Percentiles rank a stretch among this genome's conserved stretches.
Conservation (phyloP, 2,329 filamentous ascomycete genomes). For the Dactylonectria macrodidyma region DNA sequence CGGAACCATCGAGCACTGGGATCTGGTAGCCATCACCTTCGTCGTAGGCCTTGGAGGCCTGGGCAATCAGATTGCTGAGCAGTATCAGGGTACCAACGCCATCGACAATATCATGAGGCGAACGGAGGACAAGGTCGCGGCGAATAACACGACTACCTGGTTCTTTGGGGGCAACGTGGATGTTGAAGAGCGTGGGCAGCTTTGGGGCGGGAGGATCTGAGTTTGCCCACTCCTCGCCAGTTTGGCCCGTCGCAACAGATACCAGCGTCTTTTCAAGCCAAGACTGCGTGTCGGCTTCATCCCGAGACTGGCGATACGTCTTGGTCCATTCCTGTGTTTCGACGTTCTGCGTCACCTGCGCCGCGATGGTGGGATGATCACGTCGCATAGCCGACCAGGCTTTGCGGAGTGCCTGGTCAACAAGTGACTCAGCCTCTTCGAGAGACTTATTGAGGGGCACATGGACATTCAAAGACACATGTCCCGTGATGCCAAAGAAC, state of each 20-base stretch:
- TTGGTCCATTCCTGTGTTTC: not conserved
- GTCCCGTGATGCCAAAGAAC: conserved; percentile 17
- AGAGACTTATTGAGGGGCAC: not conserved
- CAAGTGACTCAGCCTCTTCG: not conserved
- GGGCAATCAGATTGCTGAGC: conserved; percentile 50
- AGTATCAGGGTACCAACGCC: conserved; percentile 56
- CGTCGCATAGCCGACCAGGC: conserved; percentile 7
- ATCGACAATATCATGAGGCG: conserved; percentile 57
- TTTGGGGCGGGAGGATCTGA: conserved; percentile 8
- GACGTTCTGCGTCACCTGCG: not conserved
- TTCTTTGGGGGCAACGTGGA: rapidly evolving
- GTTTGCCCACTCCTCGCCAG: conserved; percentile 17
- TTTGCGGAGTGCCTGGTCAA: conserved; percentile 1
- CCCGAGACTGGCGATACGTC: not conserved
- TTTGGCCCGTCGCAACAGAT: not conserved
- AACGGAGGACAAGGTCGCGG: conserved; percentile 55
- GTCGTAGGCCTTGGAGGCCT: conserved; percentile 44
- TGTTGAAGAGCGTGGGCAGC: conserved; percentile 10
- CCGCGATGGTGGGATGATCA: conserved; percentile 7
- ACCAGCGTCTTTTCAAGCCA: conserved; percentile 9
- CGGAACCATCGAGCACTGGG: conserved; percentile 40
- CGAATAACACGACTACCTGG: not conserved
- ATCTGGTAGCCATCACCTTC: conserved; percentile 21
- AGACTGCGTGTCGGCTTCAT: not conserved
- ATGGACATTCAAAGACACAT: not conserved